Base-by-base conservation (phyloP, 306 rosid genomes). In the Fagus crenata region DNA sequence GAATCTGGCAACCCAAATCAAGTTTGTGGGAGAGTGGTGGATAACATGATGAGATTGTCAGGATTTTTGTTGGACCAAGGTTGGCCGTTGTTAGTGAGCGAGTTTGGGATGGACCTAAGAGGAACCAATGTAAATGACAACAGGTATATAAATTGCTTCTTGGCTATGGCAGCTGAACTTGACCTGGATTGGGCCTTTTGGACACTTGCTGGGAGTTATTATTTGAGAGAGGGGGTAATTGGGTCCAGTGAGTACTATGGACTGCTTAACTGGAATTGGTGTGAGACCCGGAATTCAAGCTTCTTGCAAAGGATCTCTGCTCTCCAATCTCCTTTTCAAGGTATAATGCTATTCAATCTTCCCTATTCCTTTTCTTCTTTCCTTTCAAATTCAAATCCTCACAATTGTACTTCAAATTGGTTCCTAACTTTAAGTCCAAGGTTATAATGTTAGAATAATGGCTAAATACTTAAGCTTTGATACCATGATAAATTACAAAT, bases 101-200 rank as follows among this genome's bases (percentile, higher is more conserved):
- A 95, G 83, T 95, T 87, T 77, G 97, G 98, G 8, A 74, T 74
- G 17, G 98, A 95, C 58, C 79, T 85, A 36, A 87, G 96, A 80
- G 98, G 98, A 12, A 87, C 88, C 49, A 89, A 88, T 36, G 78
- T 89, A 31, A 95, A 92, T n/a, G 98, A 95, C 53, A 87, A 95
- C 13, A 87, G 98, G 77, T 95, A 89, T 80, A 69, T 95, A 28
- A 82, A 74, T 37, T 95, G 98, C 80, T 89, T 92, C 79, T 0
- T 88, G 55, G 86, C 87, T 33, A 35, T 76, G 46, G 97, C 88
- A 0, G 98, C 97, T 67, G 93, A 88, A 5, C 86, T 82, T 76
- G 98, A 95, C 73, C 78, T 89, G 51, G 98, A 95, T 72, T 95
- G 87, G 89, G 92, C 98, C 13, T 49, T 88, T 9, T 95, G 98